Evolutionary conservation across 495 filamentous ascomycete species (phyloP).

Genomic region (Podospora australis): DNA sequence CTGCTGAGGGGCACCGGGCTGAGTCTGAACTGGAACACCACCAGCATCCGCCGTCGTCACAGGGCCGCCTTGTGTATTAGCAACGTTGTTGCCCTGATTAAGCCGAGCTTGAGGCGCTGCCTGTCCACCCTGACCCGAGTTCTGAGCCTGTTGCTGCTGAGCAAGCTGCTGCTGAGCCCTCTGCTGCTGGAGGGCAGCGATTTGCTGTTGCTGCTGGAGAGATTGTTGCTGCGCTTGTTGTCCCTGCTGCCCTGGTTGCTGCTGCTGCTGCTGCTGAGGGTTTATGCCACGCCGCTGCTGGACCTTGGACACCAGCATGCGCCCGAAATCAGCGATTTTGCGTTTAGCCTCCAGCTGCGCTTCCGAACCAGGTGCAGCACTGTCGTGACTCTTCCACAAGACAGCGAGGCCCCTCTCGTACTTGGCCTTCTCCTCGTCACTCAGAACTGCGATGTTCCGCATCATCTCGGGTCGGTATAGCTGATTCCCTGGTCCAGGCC

Average conservation of each 20-base stretch:
- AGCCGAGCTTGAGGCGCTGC: too few relatives aligned
- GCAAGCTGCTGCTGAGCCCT: conserved; percentile 8
- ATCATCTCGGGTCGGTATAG: conserved; percentile 45
- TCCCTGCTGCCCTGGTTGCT: too few relatives aligned
- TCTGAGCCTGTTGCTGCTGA: conserved; percentile 9
- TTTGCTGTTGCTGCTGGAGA: conserved; percentile 7
- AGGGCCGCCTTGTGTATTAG: too few relatives aligned
- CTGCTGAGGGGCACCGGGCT: conserved; percentile 1
- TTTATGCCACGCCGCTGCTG: conserved; percentile 18
- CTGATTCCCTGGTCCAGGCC: conserved; percentile 2
- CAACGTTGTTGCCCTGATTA: too few relatives aligned
- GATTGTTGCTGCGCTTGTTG: conserved; percentile 20
- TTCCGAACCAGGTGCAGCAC: conserved; percentile 43
- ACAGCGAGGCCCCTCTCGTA: conserved; percentile 57
- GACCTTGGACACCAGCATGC: conserved; percentile 55
- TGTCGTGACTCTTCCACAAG: conserved; percentile 57
- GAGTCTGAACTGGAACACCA: neutral
- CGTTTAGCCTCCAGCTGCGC: conserved; percentile 57
- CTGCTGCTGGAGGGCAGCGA: conserved; percentile 5
- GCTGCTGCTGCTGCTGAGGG: conserved; percentile 22
- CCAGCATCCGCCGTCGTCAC: too few relatives aligned
- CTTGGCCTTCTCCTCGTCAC: conserved; percentile 56
- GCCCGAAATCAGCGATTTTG: conserved; percentile 59
- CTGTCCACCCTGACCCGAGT: neutral
- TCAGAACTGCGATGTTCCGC: conserved; percentile 36